Conservation (phyloP, 192 early-diverging fungal species). For the Haplosporangium gracile region DNA sequence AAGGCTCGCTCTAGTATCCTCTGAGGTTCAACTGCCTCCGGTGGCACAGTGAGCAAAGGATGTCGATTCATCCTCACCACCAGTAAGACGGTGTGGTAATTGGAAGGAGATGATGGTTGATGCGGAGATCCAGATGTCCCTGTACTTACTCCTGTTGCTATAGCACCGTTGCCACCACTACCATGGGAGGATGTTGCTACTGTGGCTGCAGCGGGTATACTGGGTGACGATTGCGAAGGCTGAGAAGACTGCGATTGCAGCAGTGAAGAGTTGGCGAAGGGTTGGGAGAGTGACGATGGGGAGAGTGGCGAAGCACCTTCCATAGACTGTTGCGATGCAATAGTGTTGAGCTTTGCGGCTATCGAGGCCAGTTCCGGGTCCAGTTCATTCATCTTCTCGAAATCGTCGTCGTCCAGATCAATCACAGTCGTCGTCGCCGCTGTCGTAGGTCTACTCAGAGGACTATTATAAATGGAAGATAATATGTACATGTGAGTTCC, state of each 20-base stretch:
- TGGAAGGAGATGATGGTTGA: background rate
- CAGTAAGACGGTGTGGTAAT: background rate
- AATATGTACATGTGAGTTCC: background rate
- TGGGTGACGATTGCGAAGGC: background rate
- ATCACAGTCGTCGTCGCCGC: background rate
- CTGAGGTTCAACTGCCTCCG: background rate
- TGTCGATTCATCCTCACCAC: constrained; percentile 12
- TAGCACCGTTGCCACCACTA: background rate
- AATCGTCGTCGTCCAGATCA: constrained; percentile 11
- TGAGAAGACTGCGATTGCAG: background rate
- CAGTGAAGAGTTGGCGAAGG: background rate
- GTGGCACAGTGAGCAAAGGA: background rate
- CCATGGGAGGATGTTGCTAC: background rate
- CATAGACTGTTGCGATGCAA: background rate
- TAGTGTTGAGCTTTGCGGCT: constrained; percentile 21
- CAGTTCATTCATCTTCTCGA: constrained; percentile 19
- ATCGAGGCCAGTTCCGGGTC: constrained; percentile 64
- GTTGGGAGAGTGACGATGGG: constrained; percentile 12
- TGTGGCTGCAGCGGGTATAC: background rate
- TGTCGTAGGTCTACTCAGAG: background rate
- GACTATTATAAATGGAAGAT: background rate
- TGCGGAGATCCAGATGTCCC: background rate
- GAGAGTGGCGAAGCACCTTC: constrained; percentile 8
- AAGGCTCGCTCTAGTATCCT: background rate
- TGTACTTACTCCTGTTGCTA: background rate